Evolutionary conservation across 2,329 filamentous ascomycete species (phyloP).

Genomic region (Paecilomyces sp.): DNA sequence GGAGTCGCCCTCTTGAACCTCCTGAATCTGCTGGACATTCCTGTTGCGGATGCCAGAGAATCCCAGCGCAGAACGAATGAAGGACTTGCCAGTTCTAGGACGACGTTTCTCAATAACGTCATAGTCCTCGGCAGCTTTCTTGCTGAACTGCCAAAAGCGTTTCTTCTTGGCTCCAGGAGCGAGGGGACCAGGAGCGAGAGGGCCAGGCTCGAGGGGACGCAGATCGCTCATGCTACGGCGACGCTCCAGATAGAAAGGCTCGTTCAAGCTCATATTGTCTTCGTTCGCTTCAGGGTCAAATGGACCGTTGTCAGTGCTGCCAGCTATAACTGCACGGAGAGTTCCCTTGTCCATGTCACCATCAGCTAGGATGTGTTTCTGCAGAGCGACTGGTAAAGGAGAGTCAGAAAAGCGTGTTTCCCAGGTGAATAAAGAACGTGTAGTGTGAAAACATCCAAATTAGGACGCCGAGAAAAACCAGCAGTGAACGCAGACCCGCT

Average conservation of each 20-base stretch:
- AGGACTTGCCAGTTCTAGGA: not conserved
- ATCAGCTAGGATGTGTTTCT: not conserved
- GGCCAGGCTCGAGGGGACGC: not conserved
- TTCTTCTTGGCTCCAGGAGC: not conserved
- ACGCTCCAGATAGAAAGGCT: slow-evolving; percentile 7
- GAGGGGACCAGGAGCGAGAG: not conserved
- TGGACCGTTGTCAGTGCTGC: not conserved
- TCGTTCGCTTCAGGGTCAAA: no score
- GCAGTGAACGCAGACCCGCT: slow-evolving; percentile 5
- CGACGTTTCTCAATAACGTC: not conserved
- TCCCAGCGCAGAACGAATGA: not conserved
- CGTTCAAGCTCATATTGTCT: not conserved
- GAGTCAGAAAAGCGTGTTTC: not conserved
- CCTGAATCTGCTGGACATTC: not conserved
- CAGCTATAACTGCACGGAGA: not conserved
- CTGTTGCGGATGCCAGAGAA: not conserved
- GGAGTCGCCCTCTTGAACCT: not conserved
- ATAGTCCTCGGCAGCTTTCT: not conserved
- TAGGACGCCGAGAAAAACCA: not conserved
- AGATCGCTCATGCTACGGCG: slow-evolving; percentile 21
- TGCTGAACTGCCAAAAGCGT: slow-evolving; percentile 3
- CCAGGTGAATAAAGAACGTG: not conserved
- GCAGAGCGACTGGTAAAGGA: not conserved
- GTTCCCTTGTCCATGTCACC: not conserved
- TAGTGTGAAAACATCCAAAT: not conserved